phyloP scores from a whole-genome alignment of 257 asterid genomes.

The Cordia subcordata region DNA sequence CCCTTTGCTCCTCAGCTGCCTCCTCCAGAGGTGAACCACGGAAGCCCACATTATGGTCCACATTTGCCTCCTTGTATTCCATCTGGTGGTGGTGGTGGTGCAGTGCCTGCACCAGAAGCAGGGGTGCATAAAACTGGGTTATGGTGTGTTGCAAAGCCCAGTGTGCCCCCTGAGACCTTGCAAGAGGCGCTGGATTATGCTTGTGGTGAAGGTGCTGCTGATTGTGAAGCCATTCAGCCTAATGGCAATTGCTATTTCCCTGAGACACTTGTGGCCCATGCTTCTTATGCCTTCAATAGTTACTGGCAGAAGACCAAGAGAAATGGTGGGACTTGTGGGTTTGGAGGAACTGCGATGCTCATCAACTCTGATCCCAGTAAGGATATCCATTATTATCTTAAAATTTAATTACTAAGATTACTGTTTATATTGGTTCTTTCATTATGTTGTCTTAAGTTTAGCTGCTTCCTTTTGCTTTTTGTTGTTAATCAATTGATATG shows the following conservation, averaged over 20 bases:
- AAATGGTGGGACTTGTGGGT: constrained; percentile 74
- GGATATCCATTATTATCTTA: constrained; percentile 5
- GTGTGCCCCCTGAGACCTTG: constrained; percentile 75
- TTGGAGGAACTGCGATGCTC: constrained; percentile 92
- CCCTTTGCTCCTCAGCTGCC: constrained; percentile 36
- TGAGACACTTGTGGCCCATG: constrained; percentile 67
- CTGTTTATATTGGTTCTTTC: no score
- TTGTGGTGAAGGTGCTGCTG: constrained; percentile 84
- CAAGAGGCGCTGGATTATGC: constrained; percentile 83
- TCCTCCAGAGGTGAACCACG: constrained; percentile 40
- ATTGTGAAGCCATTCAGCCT: constrained; percentile 66
- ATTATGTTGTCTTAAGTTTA: constrained; percentile 1
- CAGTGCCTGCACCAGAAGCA: constrained; percentile 30
- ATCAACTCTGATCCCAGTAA: constrained; percentile 82
- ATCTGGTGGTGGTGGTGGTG: constrained; percentile 24
- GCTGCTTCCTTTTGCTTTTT: background rate
- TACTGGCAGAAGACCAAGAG: constrained; percentile 85
- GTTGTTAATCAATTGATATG: background rate
- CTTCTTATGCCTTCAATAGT: constrained; percentile 86
- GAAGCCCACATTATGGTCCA: constrained; percentile 50
- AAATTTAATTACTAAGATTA: background rate
- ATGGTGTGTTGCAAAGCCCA: constrained; percentile 98
- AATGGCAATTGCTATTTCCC: constrained; percentile 70
- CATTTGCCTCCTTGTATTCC: constrained; percentile 78
- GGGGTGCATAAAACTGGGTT: constrained; percentile 29